phyloP scores from a whole-genome alignment of 2,329 filamentous ascomycete genomes.

The Dothistroma septosporum region DNA sequence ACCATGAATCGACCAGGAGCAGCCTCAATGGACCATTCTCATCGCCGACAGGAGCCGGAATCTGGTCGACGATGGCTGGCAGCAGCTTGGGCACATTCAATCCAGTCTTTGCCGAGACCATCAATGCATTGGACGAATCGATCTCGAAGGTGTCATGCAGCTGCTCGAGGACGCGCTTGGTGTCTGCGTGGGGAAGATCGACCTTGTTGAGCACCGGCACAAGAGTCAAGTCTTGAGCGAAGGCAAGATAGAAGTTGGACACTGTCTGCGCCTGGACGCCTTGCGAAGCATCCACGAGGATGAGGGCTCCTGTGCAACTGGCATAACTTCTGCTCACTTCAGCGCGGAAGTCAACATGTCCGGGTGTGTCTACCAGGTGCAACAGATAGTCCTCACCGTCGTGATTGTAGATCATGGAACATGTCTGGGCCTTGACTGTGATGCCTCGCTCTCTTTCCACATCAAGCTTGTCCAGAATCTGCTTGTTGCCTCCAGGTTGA shows the following conservation, averaged over 20 bases:
- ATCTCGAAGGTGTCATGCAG: conserved; percentile 84
- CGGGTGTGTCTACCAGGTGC: conserved; percentile 93
- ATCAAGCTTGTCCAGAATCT: conserved; percentile 94
- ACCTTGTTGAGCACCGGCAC: conserved; percentile 97
- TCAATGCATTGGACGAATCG: conserved; percentile 66
- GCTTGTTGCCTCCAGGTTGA: conserved; percentile 78
- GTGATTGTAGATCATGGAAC: conserved; percentile 92
- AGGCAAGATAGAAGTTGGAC: conserved; percentile 96
- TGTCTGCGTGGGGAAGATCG: conserved; percentile 83
- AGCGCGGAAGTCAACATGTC: conserved; percentile 95
- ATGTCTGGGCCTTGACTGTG: conserved; percentile 98
- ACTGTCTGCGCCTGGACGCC: conserved; percentile 97
- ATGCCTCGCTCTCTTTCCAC: conserved; percentile 95
- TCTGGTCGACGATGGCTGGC: conserved; percentile 77
- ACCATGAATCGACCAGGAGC: conserved; percentile 95
- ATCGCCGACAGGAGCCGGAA: conserved; percentile 77
- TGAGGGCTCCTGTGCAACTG: conserved; percentile 84
- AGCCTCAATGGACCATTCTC: conserved; percentile 69
- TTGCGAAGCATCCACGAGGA: conserved; percentile 93
- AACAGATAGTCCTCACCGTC: conserved; percentile 83
- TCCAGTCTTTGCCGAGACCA: conserved; percentile 92
- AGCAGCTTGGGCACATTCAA: conserved; percentile 79
- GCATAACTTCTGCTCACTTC: conserved; percentile 96
- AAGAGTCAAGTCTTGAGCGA: conserved; percentile 80
- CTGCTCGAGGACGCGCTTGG: conserved; percentile 80